Base-by-base conservation (phyloP, 1,139 yeast species). In the Taphrina sp. region DNA sequence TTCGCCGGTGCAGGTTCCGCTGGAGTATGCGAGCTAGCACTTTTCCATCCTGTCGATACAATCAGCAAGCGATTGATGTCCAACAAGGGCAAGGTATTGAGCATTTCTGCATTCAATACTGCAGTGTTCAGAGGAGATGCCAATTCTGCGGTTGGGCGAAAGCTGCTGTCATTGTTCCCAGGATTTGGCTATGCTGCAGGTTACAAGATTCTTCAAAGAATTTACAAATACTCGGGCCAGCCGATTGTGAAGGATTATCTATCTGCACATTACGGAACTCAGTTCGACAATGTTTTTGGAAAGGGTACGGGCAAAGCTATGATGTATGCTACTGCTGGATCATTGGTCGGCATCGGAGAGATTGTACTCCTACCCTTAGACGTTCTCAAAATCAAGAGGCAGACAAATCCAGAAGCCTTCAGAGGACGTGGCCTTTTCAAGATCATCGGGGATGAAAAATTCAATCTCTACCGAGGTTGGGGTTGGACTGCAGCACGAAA, bases 401-500 rank as follows among this genome's bases (percentile, higher is more conserved):
- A 92, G 78, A 92, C 99, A 57, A 92, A 92, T 77, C 99, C 99
- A 12, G 98, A 92, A 72, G 77, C 98, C 22, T 92, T 92, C 80
- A 84, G 83, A 72, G 99, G 99, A 65, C 85, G 98, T 76, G 97
- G 98, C 8, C 89, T 92, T 74, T 61, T 89, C 62, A 85, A 80
- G 72, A 88, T 92, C 66, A 69, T 92, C 62, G 69, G 77, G 56
- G 98, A 92, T 68, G 98, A 94, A 74, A 98, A 98, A 20, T 78
- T 88, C 61, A 89, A 92, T 35, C 77, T 92, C 66, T 92, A 92
- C 76, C 80, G 96, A 70, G 99, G 99, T 64, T 90, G 97, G 95
- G 97, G 97, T 59, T 92, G 99, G 99, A 92, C 99, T 61, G 95
- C 95, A 65, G 99, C 99, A 51, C 83, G 99, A 79, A 92, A 92